Conservation (phyloP, 108 stramenopile genomes). For the Fistulifera solaris region DNA sequence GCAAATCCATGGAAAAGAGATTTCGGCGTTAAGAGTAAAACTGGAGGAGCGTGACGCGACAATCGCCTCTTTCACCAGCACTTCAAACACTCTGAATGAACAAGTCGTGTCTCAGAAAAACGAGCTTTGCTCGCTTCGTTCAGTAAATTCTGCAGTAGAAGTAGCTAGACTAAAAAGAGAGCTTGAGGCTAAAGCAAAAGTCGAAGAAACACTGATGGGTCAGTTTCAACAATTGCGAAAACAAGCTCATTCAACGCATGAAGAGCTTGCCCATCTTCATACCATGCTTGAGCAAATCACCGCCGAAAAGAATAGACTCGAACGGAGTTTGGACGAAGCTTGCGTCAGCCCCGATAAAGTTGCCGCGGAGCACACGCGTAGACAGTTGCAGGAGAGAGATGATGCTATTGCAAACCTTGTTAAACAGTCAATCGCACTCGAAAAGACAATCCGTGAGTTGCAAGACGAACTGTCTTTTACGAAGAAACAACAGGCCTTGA, state of each 20-base stretch:
- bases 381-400: conserved; percentile 38
- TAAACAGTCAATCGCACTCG: conserved; percentile 40
- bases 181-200: conserved; percentile 23
- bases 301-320: neutral
- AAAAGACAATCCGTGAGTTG: conserved; percentile 24
- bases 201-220: conserved; percentile 15
- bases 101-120: conserved; percentile 31
- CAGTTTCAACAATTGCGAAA: conserved; percentile 3
- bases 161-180: conserved; percentile 22
- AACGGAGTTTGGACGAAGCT: neutral
- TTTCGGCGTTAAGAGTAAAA: conserved; percentile 19
- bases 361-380: neutral
- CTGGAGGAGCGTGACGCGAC: conserved; percentile 66
- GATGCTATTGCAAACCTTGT: conserved; percentile 41
- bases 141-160: conserved; percentile 13
- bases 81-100: conserved; percentile 53
- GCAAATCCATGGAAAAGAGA: neutral
- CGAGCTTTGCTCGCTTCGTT: conserved; percentile 16
- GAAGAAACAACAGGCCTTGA: conserved; percentile 19
- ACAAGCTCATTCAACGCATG: conserved; percentile 5
- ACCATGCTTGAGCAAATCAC: neutral
- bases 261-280: conserved; percentile 1
- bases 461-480: conserved; percentile 14
- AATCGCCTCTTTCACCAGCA: conserved; percentile 52
- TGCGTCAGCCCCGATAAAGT: neutral